Conservation (phyloP, 768 basidiomycete species). For the Russula olivacea region DNA sequence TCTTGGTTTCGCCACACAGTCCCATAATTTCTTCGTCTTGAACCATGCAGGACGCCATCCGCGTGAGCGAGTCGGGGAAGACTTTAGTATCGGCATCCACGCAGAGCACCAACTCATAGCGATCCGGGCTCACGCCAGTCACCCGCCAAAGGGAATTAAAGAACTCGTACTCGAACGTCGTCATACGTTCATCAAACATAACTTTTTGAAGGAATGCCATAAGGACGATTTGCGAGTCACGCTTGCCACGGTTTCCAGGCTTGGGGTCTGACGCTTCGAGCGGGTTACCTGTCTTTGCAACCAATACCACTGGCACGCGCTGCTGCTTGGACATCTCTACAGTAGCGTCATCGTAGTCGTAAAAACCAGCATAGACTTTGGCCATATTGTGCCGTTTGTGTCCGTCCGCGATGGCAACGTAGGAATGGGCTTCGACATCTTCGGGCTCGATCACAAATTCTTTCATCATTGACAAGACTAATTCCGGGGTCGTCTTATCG, state of each 20-base stretch:
- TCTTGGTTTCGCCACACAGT: constrained; percentile 98
- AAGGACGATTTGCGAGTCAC: constrained; percentile 94
- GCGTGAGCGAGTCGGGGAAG: constrained; percentile 94
- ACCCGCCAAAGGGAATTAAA: constrained; percentile 97
- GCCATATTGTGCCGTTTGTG: constrained; percentile 99
- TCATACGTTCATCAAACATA: constrained; percentile 99
- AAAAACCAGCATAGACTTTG: constrained; percentile 96
- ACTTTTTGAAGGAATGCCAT: constrained; percentile 99
- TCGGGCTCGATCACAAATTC: constrained; percentile 74
- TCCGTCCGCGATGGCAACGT: constrained; percentile 98
- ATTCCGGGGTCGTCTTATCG: constrained; percentile 84
- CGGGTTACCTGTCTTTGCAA: constrained; percentile 94
- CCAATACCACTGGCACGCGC: constrained; percentile 90
- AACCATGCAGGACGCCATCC: constrained; percentile 96
- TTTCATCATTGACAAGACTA: constrained; percentile 95
- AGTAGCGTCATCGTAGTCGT: constrained; percentile 88
- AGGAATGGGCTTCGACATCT: constrained; percentile 91
- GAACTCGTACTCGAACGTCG: constrained; percentile 98
- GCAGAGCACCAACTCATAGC: constrained; percentile 91
- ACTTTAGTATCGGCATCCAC: constrained; percentile 98
- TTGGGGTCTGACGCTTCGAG: constrained; percentile 84
- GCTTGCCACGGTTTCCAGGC: constrained; percentile 97
- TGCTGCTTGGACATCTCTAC: constrained; percentile 92
- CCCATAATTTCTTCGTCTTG: constrained; percentile 99
- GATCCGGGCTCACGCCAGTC: constrained; percentile 92